Evolutionary conservation across 192 early-diverging fungal genomes (phyloP).

Genomic region (Obelidium mucronatum): DNA sequence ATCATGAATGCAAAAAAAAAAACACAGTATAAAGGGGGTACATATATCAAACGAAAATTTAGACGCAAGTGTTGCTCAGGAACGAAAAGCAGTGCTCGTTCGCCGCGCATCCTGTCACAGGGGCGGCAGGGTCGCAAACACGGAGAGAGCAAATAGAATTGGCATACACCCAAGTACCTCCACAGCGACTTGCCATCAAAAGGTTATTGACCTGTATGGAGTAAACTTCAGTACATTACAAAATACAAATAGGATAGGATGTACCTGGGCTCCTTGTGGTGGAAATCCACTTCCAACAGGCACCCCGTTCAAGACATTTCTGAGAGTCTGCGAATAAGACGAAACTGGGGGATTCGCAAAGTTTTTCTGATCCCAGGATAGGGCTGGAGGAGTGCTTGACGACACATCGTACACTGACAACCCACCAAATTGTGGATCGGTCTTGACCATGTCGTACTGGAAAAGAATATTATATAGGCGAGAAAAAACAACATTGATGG

Average conservation of each 20-base stretch:
- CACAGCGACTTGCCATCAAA: neutral
- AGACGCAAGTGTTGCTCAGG: slow-evolving; percentile 4
- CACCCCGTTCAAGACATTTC: slow-evolving; percentile 15
- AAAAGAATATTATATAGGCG: too few relatives aligned
- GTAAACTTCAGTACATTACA: too few relatives aligned
- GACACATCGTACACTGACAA: slow-evolving; percentile 30
- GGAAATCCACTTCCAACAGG: slow-evolving; percentile 28
- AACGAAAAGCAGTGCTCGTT: slow-evolving; percentile 5
- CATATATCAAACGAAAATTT: neutral
- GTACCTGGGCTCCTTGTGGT: neutral
- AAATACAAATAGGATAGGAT: too few relatives aligned
- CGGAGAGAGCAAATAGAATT: slow-evolving; percentile 15
- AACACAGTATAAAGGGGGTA: neutral
- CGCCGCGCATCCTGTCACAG: neutral
- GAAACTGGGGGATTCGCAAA: slow-evolving; percentile 13
- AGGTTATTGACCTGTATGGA: neutral
- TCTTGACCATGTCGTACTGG: slow-evolving; percentile 3
- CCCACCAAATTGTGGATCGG: slow-evolving; percentile 19
- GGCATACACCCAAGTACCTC: slow-evolving; percentile 31
- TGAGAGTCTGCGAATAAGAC: slow-evolving; percentile 11
- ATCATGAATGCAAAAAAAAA: neutral
- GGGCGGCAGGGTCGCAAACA: neutral
- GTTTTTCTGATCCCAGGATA: neutral
- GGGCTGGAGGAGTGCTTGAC: slow-evolving; percentile 25
- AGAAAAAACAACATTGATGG: too few relatives aligned